A percentile compares a stretch with the other conserved stretches of the same genome.
phyloP scores from a whole-genome alignment of 148 eudicot species.

The Camellia granthamiana region DNA sequence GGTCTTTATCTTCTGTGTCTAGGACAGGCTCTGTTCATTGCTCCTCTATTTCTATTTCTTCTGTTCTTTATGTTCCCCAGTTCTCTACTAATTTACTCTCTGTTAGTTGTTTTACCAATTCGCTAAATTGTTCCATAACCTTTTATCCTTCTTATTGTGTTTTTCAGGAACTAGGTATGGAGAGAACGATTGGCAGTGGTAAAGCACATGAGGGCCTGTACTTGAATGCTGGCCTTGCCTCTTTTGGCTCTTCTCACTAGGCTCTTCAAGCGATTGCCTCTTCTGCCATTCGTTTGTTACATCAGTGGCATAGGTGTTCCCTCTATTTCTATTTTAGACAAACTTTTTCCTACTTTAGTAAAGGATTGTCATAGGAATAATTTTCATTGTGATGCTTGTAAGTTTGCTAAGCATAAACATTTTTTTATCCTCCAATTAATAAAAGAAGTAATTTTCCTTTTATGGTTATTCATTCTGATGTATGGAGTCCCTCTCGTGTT shows the following conservation, averaged over 20 bases:
- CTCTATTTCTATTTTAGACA: background rate
- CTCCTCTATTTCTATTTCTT: background rate
- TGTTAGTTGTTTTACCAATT: background rate
- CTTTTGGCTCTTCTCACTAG: background rate
- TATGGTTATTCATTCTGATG: too few relatives aligned
- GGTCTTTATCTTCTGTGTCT: background rate
- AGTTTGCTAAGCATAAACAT: too few relatives aligned
- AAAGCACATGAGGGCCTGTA: background rate
- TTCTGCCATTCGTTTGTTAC: accelerated
- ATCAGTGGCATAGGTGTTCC: background rate
- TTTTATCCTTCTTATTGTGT: background rate
- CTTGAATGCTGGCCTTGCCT: background rate
- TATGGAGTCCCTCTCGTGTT: background rate
- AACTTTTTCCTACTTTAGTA: too few relatives aligned
- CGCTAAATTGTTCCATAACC: background rate
- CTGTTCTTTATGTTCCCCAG: background rate
- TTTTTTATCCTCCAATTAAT: too few relatives aligned
- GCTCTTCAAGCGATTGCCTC: background rate
- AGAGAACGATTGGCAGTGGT: background rate
- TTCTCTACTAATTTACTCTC: background rate
- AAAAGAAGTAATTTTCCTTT: too few relatives aligned
- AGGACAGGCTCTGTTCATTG: background rate
- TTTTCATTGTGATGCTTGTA: too few relatives aligned
- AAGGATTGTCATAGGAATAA: too few relatives aligned
- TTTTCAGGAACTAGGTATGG: background rate